Base-by-base conservation (phyloP, 345 rosid genomes). In the Trapa incisa region DNA sequence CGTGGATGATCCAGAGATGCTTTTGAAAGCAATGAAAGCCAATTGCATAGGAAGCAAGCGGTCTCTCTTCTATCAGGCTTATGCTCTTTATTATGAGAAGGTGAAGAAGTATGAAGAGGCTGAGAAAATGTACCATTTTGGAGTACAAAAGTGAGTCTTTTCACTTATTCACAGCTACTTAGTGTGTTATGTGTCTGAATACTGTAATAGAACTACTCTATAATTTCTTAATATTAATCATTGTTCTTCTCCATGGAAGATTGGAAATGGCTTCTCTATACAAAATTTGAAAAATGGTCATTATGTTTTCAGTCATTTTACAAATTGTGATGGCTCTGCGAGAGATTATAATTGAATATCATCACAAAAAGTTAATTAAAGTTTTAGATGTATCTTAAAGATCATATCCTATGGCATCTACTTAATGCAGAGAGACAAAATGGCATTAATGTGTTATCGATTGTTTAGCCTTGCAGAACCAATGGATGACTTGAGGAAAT, bases 51-150 rank as follows among this genome's bases (percentile, higher is more conserved):
- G 98, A 65, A 77, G 69, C 36, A 85, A 84, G 72, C 71, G 77
- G 50, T 78, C 98, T 47, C 74, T 88, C 71, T 93, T 85, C 83
- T 93, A 90, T 78, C 96, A 87, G 72, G 98, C 98, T 1, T 86
- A 93, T 78, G 92, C 95, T 65, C 92, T 93, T 47, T 85, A 83
- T 74, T 83, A 88, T 67, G 98, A 90, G 84, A 90, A 88, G 83
- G 76, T 77, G 58, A 93, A 85, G 89, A 90, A 83, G 64, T 88
- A 82, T 65, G 88, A 84, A 42, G 96, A 88, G 68, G 95, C 97
- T 68, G 97, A 93, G 80, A 87, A 86, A 75, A 88, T 90, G 96
- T 93, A 86, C 66, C 83, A 80, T 75, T 75, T 83, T 65, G 97
- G 97, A 3, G 86, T 85, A 66, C 84, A 85, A 64, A 93, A 88